Evolutionary conservation across 108 stramenopile species (phyloP), one percentile per base, ranked within the genome.

Genomic region (Pseudonitzschia pungens): DNA sequence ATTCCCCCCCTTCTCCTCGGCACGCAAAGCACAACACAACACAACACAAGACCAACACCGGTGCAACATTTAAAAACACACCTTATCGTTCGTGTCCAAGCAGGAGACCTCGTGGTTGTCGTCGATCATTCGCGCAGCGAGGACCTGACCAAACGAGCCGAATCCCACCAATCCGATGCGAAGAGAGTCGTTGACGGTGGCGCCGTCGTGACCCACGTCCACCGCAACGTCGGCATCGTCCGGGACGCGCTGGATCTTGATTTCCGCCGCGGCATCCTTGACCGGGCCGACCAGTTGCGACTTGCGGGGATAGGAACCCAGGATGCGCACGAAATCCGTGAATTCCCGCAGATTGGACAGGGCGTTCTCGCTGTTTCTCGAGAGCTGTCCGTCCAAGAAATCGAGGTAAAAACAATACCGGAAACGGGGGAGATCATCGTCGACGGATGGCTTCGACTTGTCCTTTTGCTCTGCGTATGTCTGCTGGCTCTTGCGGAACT

Each of bases 101-200:
- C 90, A 91, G 20, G 84, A 80, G n/a, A 92, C 79, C 22, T 70
- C 68, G 69, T 95, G 87, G 44, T 86, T 73, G 21, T 73, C 42
- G 16, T 75, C 69, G 14, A 62, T 41, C 87, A 95, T 82, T 26
- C 77, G 72, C n/a, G 84, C 62, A 4, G 85, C 89, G 87, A 73
- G 80, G 72, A 97, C 97, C 69, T 98, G 97, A 20, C 97, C 98
- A 68, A 98, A 97, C 41, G 78, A 45, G 20, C 94, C 97, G 74
- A 98, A 99, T 18, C 97, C 97, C 32, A 99, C 78, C 36, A 99
- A 86, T 11, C 98, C 98, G 59, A 99, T 96, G 58, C 88, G 95
- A 51, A 99, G 90, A 18, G 66, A 48, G 20, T 33, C 60, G 15
- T 62, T 14, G 5, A 0, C 31, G 29, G 27, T 29, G 18, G 16